Base-by-base conservation (phyloP, 2,329 filamentous ascomycete genomes). In the Fonsecaea erecta region DNA sequence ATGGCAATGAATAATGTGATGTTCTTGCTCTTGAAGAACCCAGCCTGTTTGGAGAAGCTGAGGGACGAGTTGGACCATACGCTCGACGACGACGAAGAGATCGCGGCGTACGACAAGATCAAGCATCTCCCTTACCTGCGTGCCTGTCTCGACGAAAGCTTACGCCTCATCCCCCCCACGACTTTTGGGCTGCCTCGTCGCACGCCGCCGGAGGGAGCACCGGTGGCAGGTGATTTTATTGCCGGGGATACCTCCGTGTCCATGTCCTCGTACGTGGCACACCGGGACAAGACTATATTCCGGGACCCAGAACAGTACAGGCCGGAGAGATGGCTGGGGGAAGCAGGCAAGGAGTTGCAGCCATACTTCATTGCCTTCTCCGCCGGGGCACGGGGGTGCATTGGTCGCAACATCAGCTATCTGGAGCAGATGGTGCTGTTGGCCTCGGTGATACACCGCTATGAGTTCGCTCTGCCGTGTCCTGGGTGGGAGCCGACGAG, bases 121-220 rank as follows among this genome's bases (percentile, higher is more conserved):
- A 80, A 73, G 73, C 63, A 75, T 63, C 82, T 94, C 1, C 85
- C 86, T 0, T 94, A 93, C 74, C 84, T 94, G 5, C 89, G 92
- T 71, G 90, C 90, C 2, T 88, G 87, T 60, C 83, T 93, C 69
- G 90, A 93, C 72, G 91, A 95, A 75, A 85, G 88, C 5, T 90
- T 93, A 79, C 86, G 90, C 8, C 74, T 92, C 69, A 88, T 93
- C 58, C 91, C 91, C 0, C 89, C 90, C 0, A 7, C 62, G 46
- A 53, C 61, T 11, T 84, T 88, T 0, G 90, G 90, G 0, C 79
- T 93, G 1, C 86, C 88, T 0, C 85, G 91, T 63, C 80, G 92
- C 46, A 88, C 91, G 0, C 91, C 90, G 0, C 76, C 81, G 0
- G 61, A 60, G 35, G 88, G 92, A 67, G 76, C 74, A 0, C 93